phyloP scores from a whole-genome alignment of 228 moss, liverwort and hornwort genomes.

The Sphagnum magellanicum region DNA sequence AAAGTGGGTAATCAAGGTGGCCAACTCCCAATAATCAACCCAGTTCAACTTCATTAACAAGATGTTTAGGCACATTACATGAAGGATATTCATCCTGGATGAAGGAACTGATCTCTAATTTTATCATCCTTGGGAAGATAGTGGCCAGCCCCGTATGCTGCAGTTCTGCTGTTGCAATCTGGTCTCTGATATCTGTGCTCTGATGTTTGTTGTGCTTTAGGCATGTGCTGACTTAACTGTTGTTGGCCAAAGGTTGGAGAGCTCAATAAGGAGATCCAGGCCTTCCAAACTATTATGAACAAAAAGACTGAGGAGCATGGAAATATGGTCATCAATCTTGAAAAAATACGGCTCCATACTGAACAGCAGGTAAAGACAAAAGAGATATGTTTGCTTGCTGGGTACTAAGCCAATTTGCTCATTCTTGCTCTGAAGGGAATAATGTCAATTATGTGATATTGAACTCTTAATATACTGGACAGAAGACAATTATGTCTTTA shows the following conservation, averaged over 20 bases:
- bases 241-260: constrained; percentile 31
- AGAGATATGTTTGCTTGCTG: too few relatives aligned
- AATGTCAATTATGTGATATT: too few relatives aligned
- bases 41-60: too few relatives aligned
- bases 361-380: constrained; percentile 41
- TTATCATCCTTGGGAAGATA: neutral
- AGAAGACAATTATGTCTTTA: neutral
- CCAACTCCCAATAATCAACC: too few relatives aligned
- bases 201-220: neutral
- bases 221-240: too few relatives aligned
- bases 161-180: neutral
- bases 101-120: neutral
- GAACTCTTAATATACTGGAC: too few relatives aligned
- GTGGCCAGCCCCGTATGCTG: neutral
- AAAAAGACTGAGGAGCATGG: constrained; percentile 50
- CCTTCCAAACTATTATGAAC: constrained; percentile 27
- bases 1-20: constrained; percentile 34
- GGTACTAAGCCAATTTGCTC: too few relatives aligned
- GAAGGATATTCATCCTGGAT: neutral
- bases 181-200: neutral
- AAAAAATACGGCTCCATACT: constrained; percentile 30
- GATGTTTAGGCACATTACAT: neutral
- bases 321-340: constrained; percentile 15
- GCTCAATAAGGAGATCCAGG: constrained; percentile 27
- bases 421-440: too few relatives aligned